Conservation (phyloP, 2,329 filamentous ascomycete species). For the Pseudovirgaria hyperparasitica region DNA sequence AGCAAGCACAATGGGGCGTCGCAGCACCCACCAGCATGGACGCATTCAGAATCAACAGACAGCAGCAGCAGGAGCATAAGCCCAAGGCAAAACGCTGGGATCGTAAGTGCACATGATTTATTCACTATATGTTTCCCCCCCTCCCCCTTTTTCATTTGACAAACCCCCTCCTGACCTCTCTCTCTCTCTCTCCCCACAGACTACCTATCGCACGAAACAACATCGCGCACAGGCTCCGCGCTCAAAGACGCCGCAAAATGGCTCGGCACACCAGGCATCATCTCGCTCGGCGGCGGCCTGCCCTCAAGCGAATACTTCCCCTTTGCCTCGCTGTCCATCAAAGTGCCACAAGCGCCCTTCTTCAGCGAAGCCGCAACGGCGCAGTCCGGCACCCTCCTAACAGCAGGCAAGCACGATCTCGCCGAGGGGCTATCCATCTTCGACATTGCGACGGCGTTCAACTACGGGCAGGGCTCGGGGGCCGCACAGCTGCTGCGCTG, state of each 20-base stretch:
- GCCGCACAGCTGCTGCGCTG: slow-evolving; percentile 80
- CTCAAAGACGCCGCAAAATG: slow-evolving; percentile 72
- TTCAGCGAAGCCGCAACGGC: slow-evolving; percentile 59
- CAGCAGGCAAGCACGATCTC: slow-evolving; percentile 74
- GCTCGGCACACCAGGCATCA: slow-evolving; percentile 69
- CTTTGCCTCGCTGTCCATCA: slow-evolving; percentile 65
- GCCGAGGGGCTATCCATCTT: slow-evolving; percentile 46
- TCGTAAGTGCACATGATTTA: slow-evolving; percentile 42
- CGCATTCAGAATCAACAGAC: slow-evolving; percentile 68
- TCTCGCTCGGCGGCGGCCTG: slow-evolving; percentile 85
- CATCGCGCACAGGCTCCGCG: slow-evolving; percentile 42
- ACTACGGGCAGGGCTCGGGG: slow-evolving; percentile 83
- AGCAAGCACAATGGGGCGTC: slow-evolving; percentile 57
- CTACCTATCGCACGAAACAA: slow-evolving; percentile 36
- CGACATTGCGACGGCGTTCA: slow-evolving; percentile 80
- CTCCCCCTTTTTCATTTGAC: slow-evolving; percentile 1
- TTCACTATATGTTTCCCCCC: slow-evolving; percentile 4
- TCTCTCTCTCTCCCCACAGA: slow-evolving; percentile 15
- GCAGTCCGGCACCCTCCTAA: slow-evolving; percentile 47
- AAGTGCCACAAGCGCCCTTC: slow-evolving; percentile 53
- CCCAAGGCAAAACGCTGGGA: slow-evolving; percentile 76
- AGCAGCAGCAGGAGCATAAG: slow-evolving; percentile 48
- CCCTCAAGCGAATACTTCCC: slow-evolving; percentile 87
- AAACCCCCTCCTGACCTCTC: slow-evolving; percentile 1
- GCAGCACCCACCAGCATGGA: slow-evolving; percentile 69